A percentile compares a stretch with the other conserved stretches of the same genome.
These are phyloP conservation scores for Arthrinium phaeospermum DNA, from an alignment of 2,329 filamentous ascomycete species.

Conservation along the genomic window DNA sequence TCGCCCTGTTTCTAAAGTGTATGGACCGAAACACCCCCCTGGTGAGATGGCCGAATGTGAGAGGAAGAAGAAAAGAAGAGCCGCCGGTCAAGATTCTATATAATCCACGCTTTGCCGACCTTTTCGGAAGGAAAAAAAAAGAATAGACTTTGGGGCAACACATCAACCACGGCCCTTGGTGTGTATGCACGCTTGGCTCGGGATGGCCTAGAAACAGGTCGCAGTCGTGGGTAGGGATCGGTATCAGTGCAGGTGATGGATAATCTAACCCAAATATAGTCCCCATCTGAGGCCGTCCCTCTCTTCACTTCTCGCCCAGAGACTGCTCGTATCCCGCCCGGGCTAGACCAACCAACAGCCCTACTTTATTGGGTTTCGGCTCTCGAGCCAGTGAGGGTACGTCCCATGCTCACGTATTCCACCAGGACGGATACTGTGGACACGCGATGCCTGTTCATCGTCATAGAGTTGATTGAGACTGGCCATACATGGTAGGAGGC, in stretches of 20 bases:
- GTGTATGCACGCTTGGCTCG: slow-evolving; percentile 1
- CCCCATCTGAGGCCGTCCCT: neutral
- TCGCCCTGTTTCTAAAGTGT: slow-evolving; percentile 4
- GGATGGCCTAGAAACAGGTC: neutral
- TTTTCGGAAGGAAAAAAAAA: neutral
- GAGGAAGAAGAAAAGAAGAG: neutral
- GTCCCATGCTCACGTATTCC: neutral
- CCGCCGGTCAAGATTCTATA: neutral
- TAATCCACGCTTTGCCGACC: neutral
- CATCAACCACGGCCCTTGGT: neutral
- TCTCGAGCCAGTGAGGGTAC: neutral
- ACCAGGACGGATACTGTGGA: slow-evolving; percentile 5
- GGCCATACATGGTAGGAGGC: neutral
- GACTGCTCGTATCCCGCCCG: neutral
- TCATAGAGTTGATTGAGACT: neutral
- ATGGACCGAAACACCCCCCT: slow-evolving; percentile 7
- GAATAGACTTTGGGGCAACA: neutral
- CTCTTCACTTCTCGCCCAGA: neutral
- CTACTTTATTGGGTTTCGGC: too few species aligned
- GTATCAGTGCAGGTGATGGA: too few species aligned
- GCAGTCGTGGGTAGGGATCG: neutral
- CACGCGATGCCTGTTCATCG: neutral
- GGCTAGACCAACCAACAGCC: neutral
- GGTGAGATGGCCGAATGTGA: neutral
- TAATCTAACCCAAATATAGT: too few species aligned